Base-by-base conservation (phyloP, 345 rosid genomes). In the Ceriops tagal region DNA sequence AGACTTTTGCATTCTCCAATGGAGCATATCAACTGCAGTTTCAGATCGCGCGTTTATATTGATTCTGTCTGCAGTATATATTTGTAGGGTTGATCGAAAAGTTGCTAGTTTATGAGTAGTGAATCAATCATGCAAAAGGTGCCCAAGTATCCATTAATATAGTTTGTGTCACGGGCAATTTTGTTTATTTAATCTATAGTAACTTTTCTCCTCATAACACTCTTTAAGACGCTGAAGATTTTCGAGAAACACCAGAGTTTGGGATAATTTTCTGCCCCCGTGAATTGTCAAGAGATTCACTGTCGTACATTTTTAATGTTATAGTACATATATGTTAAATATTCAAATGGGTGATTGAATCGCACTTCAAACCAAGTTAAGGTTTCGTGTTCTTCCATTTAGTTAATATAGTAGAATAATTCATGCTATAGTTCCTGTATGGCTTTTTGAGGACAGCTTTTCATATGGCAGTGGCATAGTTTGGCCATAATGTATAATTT, bases 251-350 rank as follows among this genome's bases (percentile, higher is more conserved):
- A 56, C 10, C 59, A 21, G 28, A 56, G 59, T 78, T 80, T 76
- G 72, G 74, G 51, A 46, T 71, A 83, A 78, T 83, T 81, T 81
- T 53, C 58, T 74, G 79, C 61, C 72, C 69, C 80, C 71, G 53
- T 64, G 67, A 70, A 75, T 69, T 74, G 74, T 53, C 71, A 64
- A 71, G 43, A 26, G 58, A 79, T 65, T 28, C 16, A 56, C 59
- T 52, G 56, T 47, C 67, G 43, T 52, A 18, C 67, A 60, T 78
- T 64, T 70, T 69, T 75, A 61, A 72, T 53, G 66, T 63, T 26
- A 9, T 62, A 49, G 8, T 31, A 56, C 37, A 65, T 37, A 65
- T 28, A 28, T 28, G 30, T 73, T 70, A 63, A 49, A 56, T 71
- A 46, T 58, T 6, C 64, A 53, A 62, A 21, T 58, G 71, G 58